Conservation (phyloP, 1,139 yeast species). For the Hanseniaspora uvarum region DNA sequence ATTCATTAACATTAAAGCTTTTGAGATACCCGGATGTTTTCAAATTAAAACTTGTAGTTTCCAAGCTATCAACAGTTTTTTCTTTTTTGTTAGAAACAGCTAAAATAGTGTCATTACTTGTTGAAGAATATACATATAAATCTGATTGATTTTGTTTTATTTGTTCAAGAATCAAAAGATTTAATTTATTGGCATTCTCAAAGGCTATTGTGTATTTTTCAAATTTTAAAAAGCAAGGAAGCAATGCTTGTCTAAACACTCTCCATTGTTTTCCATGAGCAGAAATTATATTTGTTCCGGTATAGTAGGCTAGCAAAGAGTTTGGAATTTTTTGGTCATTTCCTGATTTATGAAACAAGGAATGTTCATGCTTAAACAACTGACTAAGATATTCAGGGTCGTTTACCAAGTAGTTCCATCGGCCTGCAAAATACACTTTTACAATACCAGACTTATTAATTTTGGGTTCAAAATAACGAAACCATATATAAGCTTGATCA, state of each 20-base stretch:
- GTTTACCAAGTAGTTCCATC: conserved; percentile 51
- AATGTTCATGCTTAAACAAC: conserved; percentile 41
- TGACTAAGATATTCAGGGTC: conserved; percentile 41
- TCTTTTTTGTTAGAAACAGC: background rate
- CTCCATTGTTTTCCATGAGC: conserved; percentile 51
- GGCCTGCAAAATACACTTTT: conserved; percentile 49
- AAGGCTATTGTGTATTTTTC: conserved; percentile 32
- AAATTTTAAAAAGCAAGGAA: conserved; percentile 46
- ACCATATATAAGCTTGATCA: conserved; percentile 44
- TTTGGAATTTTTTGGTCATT: conserved; percentile 51
- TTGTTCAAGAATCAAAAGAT: conserved; percentile 23
- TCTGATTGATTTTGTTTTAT: conserved; percentile 19
- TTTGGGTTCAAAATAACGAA: conserved; percentile 35
- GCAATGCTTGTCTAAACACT: conserved; percentile 39
- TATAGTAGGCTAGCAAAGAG: conserved; percentile 45
- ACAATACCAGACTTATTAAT: conserved; percentile 48
- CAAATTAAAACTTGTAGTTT: background rate
- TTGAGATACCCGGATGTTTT: background rate
- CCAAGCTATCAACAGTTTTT: background rate
- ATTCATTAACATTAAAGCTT: conserved; percentile 33
- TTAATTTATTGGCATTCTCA: conserved; percentile 32
- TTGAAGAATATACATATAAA: background rate
- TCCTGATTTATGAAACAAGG: conserved; percentile 47
- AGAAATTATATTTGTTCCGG: conserved; percentile 55
- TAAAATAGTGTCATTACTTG: background rate